Percentiles rank a stretch among this genome's conserved stretches.
phyloP scores from a whole-genome alignment of 345 rosid species.

The Eucalyptus paniculata region DNA sequence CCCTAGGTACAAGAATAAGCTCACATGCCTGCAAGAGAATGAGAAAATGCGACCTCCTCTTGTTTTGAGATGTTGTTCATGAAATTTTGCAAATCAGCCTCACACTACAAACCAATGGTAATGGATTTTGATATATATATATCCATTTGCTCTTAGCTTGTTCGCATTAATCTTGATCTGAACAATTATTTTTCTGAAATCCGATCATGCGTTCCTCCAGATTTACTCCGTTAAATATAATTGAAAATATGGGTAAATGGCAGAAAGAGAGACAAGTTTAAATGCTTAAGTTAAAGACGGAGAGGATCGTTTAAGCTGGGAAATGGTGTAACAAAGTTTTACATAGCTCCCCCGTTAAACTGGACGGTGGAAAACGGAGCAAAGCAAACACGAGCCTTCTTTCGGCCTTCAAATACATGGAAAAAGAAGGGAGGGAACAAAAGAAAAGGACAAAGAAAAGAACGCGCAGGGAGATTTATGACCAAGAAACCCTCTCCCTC shows the following conservation, averaged over 20 bases:
- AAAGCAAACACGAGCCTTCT: conserved; percentile 6
- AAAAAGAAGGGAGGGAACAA: neutral
- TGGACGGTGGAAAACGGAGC: neutral
- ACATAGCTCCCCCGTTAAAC: neutral
- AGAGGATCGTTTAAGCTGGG: neutral
- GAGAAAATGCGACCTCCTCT: neutral
- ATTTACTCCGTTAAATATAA: neutral
- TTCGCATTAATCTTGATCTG: neutral
- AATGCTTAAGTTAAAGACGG: neutral
- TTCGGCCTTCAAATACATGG: neutral
- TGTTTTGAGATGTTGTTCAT: neutral
- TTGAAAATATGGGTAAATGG: neutral
- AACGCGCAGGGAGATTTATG: neutral
- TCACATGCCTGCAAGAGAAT: neutral
- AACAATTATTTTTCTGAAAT: neutral
- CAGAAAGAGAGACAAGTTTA: neutral
- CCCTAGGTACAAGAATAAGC: neutral
- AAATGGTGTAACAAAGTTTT: neutral
- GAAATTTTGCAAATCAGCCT: neutral
- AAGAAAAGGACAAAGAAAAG: neutral
- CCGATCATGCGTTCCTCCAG: neutral
- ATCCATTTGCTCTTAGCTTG: too few species aligned
- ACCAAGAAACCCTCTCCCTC: neutral
- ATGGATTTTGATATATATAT: too few species aligned
- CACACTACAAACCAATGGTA: neutral